phyloP scores from a whole-genome alignment of 495 filamentous ascomycete species.

The Xylaria curta region DNA sequence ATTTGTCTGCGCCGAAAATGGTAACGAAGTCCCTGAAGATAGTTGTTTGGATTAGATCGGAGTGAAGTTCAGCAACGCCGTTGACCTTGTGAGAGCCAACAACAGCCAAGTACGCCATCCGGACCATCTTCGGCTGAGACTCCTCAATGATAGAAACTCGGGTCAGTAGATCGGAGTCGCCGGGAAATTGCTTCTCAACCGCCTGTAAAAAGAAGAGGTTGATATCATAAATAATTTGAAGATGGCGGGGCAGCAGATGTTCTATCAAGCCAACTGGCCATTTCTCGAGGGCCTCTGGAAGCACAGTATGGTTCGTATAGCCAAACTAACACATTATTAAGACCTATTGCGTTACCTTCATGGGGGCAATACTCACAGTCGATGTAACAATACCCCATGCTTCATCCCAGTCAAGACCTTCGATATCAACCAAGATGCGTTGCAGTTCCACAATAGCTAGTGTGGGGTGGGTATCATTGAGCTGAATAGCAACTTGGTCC shows the following conservation, averaged over 20 bases:
- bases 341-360: not conserved
- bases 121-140: conserved; percentile 94
- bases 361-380: conserved; percentile 44
- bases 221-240: conserved; percentile 99
- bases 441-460: conserved; percentile 95
- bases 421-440: conserved; percentile 86
- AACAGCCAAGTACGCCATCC: conserved; percentile 94
- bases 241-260: conserved; percentile 89
- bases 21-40: conserved; percentile 98
- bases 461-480: conserved; percentile 97
- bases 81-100: conserved; percentile 99
- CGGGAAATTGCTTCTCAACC: conserved; percentile 88
- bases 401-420: conserved; percentile 92
- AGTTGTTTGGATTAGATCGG: conserved; percentile 95
- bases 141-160: conserved; percentile 97
- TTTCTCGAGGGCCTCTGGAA: conserved; percentile 96
- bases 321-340: conserved; percentile 66
- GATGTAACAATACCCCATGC: conserved; percentile 79
- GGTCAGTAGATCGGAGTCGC: conserved; percentile 81
- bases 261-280: conserved; percentile 96
- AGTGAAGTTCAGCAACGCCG: conserved; percentile 95
- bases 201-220: conserved; percentile 90
- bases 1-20: conserved; percentile 94
- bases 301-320: conserved; percentile 98
- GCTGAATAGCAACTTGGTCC: conserved; percentile 94